These are phyloP conservation scores for Rhododendron ovatum DNA, from an alignment of 148 eudicot species.

Conservation along the genomic window DNA sequence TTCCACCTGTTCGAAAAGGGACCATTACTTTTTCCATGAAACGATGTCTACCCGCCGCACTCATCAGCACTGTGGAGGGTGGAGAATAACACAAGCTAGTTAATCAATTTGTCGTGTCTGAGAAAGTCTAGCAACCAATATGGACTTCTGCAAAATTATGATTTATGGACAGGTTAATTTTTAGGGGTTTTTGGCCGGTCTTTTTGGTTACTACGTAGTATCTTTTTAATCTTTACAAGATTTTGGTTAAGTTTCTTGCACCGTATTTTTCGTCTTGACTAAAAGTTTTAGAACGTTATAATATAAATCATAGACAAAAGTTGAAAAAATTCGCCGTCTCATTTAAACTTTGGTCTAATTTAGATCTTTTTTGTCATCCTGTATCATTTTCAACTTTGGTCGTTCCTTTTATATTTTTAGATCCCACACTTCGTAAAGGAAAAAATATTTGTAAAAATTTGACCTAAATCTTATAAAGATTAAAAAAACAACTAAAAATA, in stretches of 20 bases:
- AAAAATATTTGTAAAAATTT: too few species aligned
- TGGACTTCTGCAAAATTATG: neutral
- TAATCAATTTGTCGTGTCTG: neutral
- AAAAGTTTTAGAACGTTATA: too few species aligned
- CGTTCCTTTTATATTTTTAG: too few species aligned
- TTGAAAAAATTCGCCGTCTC: neutral
- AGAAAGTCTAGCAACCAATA: neutral
- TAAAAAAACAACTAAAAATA: neutral
- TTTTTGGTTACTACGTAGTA: neutral
- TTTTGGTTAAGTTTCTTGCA: too few species aligned
- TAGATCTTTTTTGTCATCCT: too few species aligned
- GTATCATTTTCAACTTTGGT: too few species aligned
- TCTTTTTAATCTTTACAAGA: neutral
- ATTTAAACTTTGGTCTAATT: too few species aligned
- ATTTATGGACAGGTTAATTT: neutral
- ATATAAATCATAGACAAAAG: too few species aligned
- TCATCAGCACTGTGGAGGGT: neutral
- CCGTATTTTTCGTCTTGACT: neutral
- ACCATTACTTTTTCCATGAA: neutral
- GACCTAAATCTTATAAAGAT: too few species aligned
- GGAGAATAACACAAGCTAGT: neutral
- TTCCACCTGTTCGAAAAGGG: neutral
- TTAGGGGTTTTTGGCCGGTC: neutral
- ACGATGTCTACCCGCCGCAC: neutral
- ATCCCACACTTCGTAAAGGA: too few species aligned